Conservation (phyloP, 1,284 basidiomycete species). For the Laetiporus sulphureus region DNA sequence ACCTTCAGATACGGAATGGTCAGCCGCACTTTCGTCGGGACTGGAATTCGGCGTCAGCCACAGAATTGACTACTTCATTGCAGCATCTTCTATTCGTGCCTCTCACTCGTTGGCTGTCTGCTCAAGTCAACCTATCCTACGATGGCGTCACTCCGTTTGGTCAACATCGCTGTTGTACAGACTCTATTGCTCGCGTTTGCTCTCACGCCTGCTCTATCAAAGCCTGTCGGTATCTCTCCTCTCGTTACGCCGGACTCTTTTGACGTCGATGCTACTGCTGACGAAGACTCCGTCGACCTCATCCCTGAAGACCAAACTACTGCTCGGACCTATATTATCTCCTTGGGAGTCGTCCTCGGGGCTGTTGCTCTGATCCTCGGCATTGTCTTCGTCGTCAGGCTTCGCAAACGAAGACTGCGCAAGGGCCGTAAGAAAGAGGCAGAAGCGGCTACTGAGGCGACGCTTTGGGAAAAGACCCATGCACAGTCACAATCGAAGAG, state of each 20-base stretch:
- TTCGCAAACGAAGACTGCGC: conserved; percentile 1
- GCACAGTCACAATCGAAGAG: neutral
- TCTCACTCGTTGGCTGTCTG: no score
- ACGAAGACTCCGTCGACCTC: conserved; percentile 1
- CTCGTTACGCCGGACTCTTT: neutral
- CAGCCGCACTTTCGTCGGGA: no score
- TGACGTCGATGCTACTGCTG: neutral
- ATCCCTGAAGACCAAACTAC: conserved; percentile 2
- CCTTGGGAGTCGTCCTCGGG: conserved; percentile 2
- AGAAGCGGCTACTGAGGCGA: neutral
- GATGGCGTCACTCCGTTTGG: no score
- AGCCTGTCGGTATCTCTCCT: neutral
- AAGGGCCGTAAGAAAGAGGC: neutral
- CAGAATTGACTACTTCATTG: no score
- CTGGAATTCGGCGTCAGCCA: no score
- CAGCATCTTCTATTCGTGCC: no score
- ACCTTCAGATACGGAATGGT: no score
- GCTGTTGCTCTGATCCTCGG: neutral
- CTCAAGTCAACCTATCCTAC: no score
- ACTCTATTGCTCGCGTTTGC: no score
- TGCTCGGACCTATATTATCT: conserved; percentile 4
- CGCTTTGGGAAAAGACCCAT: neutral
- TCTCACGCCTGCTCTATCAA: no score
- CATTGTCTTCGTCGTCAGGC: neutral
- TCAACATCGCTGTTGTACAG: no score